phyloP scores from a whole-genome alignment of 2,329 filamentous ascomycete species.

The Diplocarpon rosae region DNA sequence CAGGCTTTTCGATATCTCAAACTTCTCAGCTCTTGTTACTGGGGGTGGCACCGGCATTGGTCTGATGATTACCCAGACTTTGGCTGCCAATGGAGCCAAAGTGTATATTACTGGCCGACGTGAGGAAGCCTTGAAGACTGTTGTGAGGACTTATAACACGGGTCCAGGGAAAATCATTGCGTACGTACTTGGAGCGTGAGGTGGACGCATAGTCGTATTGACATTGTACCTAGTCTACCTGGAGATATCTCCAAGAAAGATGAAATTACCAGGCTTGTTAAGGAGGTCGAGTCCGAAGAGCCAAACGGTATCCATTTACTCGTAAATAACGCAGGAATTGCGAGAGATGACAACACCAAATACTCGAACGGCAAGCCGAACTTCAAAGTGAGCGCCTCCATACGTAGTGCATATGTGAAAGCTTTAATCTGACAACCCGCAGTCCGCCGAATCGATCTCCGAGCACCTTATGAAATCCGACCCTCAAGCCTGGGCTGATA shows the following conservation, averaged over 20 bases:
- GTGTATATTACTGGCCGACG: slow-evolving; percentile 24
- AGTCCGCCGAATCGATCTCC: slow-evolving; percentile 34
- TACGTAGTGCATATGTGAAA: neutral
- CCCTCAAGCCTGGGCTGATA: slow-evolving; percentile 50
- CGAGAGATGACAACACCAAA: slow-evolving; percentile 39
- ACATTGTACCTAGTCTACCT: slow-evolving; percentile 26
- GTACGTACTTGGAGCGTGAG: slow-evolving; percentile 9
- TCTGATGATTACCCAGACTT: slow-evolving; percentile 23
- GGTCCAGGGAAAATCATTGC: slow-evolving; percentile 30
- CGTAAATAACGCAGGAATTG: slow-evolving; percentile 46
- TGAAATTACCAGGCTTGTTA: slow-evolving; percentile 41
- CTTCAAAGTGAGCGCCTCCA: slow-evolving; percentile 27
- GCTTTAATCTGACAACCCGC: neutral
- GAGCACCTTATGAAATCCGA: slow-evolving; percentile 39
- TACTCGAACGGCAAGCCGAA: slow-evolving; percentile 38
- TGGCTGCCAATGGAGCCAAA: slow-evolving; percentile 23
- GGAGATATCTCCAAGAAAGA: slow-evolving; percentile 49
- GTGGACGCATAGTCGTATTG: slow-evolving; percentile 4
- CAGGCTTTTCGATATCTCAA: slow-evolving; percentile 15
- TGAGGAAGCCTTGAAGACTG: slow-evolving; percentile 20
- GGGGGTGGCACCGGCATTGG: slow-evolving; percentile 22
- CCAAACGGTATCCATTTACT: slow-evolving; percentile 45
- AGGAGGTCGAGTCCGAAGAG: slow-evolving; percentile 42
- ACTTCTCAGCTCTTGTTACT: slow-evolving; percentile 13
- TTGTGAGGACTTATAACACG: slow-evolving; percentile 37